Evolutionary conservation across 164 flowering plant species (phyloP).

Genomic region (Pachysandra terminalis): DNA sequence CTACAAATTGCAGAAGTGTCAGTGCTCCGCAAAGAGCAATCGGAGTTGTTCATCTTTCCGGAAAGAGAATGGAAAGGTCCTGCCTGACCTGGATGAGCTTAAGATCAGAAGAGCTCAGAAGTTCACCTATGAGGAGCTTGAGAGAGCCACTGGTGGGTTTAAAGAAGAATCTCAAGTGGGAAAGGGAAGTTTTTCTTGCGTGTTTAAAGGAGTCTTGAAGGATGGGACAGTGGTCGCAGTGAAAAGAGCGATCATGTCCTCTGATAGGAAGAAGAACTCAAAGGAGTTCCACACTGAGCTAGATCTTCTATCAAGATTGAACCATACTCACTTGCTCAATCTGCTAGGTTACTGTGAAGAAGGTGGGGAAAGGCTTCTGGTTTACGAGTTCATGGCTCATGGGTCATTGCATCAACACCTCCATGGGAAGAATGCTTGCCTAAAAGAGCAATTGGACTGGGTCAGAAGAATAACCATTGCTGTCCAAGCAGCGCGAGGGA

Average conservation of each 20-base stretch:
- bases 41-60: conserved; percentile 28
- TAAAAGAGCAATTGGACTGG: conserved; percentile 83
- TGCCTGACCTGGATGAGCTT: conserved; percentile 73
- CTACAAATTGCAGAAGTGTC: conserved; percentile 60
- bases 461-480: conserved; percentile 82
- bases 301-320: conserved; percentile 80
- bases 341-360: conserved; percentile 96
- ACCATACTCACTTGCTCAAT: conserved; percentile 89
- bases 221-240: conserved; percentile 91
- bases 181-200: conserved; percentile 89
- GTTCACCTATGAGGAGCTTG: conserved; percentile 84
- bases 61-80: conserved; percentile 45
- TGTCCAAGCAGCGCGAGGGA: conserved; percentile 95
- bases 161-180: conserved; percentile 86
- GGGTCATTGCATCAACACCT: conserved; percentile 92
- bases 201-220: conserved; percentile 72
- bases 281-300: conserved; percentile 88
- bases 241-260: conserved; percentile 67
- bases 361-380: conserved; percentile 86
- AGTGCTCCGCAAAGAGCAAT: conserved; percentile 35
- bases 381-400: conserved; percentile 98
- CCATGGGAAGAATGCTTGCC: conserved; percentile 62
- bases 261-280: conserved; percentile 73
- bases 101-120: conserved; percentile 69
- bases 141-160: conserved; percentile 78